Base-by-base conservation (phyloP, 768 basidiomycete species). In the Lactifluus volemus region DNA sequence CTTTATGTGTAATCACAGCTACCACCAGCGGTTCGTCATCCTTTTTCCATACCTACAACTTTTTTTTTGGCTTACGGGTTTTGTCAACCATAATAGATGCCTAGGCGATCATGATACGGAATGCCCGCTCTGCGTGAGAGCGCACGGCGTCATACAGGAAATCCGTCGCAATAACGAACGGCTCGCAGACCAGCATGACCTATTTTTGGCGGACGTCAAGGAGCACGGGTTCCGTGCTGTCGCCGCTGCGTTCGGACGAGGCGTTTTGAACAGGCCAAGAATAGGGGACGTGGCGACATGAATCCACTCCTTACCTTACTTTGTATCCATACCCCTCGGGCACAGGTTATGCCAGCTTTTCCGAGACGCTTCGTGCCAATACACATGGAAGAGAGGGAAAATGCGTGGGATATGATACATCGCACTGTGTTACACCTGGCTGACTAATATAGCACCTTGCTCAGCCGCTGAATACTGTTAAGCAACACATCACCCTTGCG, bases 1-100 rank as follows among this genome's bases (percentile, higher is more conserved):
- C 72, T 98, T 98, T 70, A 97, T 98, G 96, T 99, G 96, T 73
- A 86, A 88, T 68, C 97, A 98, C 70, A 93, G 91, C 63, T 98
- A 92, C 75, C 97, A 99, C 71, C 92, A 96, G 70, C 80, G 94
- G 92, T 91, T 55, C 48, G 74, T 70, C 47, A 17, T 55, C 4
- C 21, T 9, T 38, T 12, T n/a, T 3, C 11, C 38, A 38, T 12
- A 7, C 34, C 11, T 38, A 3, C 21, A 59, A 17, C 2, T 19
- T 52, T 12, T 38, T 38, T 38, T 38, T 38, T 38, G 8, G 12
- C 32, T 32, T 32, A 42, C 45, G 2, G 49, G 45, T 59, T n/a
- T n/a, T n/a, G n/a, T 25, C 25, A 25, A 25, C 25, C 1, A 34
- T 54, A 29, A 14, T 63, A 97, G 95, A 50, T 98, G 93, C 68